A percentile compares a stretch with the other conserved stretches of the same genome.
These are phyloP conservation scores for Solioccasus polychromus DNA, from an alignment of 768 basidiomycete species.

Conservation along the genomic window DNA sequence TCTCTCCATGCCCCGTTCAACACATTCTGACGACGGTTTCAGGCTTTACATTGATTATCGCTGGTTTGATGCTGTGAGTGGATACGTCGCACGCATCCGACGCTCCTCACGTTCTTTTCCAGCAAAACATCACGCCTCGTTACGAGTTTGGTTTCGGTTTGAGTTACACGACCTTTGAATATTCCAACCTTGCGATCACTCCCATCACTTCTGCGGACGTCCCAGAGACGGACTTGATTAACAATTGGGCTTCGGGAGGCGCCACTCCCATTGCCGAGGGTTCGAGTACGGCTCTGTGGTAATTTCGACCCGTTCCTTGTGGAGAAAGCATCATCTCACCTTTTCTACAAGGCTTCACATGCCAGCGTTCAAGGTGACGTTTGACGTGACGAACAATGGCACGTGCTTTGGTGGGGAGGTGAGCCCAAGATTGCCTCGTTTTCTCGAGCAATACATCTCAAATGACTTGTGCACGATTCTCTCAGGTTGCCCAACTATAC, in stretches of 20 bases:
- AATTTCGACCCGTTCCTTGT: constrained; percentile 1
- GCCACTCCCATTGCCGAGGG: constrained; percentile 55
- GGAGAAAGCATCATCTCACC: not conserved
- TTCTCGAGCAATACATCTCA: too few relatives aligned
- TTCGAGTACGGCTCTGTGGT: constrained; percentile 62
- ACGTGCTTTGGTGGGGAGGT: constrained; percentile 62
- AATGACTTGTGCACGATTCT: not conserved
- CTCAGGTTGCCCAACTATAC: constrained; percentile 68
- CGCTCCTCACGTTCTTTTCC: not conserved
- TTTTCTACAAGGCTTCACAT: constrained; percentile 52
- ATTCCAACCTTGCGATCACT: constrained; percentile 53
- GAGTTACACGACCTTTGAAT: constrained; percentile 81
- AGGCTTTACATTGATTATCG: constrained; percentile 71
- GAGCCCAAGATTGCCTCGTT: constrained; percentile 12
- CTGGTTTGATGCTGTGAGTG: constrained; percentile 62
- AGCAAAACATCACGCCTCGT: constrained; percentile 72
- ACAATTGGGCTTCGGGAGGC: constrained; percentile 58
- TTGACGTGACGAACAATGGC: constrained; percentile 67
- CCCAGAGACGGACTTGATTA: constrained; percentile 31
- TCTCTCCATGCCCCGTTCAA: too few relatives aligned
- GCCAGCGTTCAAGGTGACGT: constrained; percentile 60
- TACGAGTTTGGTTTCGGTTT: constrained; percentile 91
- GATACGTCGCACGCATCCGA: not conserved
- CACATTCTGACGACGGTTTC: not conserved
- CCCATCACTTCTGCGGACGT: constrained; percentile 38